Evolutionary conservation across 768 basidiomycete genomes (phyloP), one percentile per base, ranked within the genome.

Genomic region (Mrakia frigida): DNA sequence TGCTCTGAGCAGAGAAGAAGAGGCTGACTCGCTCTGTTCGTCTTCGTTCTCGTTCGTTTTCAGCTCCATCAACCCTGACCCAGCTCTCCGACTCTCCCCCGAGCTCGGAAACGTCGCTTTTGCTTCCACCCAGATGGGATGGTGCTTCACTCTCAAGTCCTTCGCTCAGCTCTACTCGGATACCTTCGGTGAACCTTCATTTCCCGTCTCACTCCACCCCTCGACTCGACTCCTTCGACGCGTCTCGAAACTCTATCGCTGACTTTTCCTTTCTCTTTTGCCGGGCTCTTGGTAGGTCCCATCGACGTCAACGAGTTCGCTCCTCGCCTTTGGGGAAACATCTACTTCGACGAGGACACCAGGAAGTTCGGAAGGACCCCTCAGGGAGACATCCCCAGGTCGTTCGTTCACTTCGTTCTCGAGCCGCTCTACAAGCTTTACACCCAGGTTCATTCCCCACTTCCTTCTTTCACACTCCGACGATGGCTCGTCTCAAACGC

Each of bases 371-470:
- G 90, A 3, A 89, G 93, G 69, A 94, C 94, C 82, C 89, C 89
- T 59, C 56, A 43, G 37, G 85, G 87, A 7, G 94, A 94, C 80
- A 86, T 89, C 60, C 87, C 88, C 70, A 88, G 97, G 37, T 89
- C 92, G 46, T 99, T 99, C 80, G 92, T 97, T 61, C 91, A 97
- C 81, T 99, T 99, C 84, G 90, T 99, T 80, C 86, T 99, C 80
- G 93, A 94, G 77, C 97, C 97, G 25, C 84, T 99, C 68, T 99
- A 98, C 86, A 99, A 98, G 85, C 87, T 99, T 41, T 98, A 99
- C 84, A 93, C 92, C 77, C 85, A 85, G 80, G 46, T 50, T 1
- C 18, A 18, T 50, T 11, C 5, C 43, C 10, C 43, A 1, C 16
- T 11, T 11, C 46, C 46, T 46, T 50, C 46, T 50, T 50, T 4